These are phyloP conservation scores for Hanseniaspora vineae DNA, from an alignment of 805 yeast genomes.

Conservation along the genomic window DNA sequence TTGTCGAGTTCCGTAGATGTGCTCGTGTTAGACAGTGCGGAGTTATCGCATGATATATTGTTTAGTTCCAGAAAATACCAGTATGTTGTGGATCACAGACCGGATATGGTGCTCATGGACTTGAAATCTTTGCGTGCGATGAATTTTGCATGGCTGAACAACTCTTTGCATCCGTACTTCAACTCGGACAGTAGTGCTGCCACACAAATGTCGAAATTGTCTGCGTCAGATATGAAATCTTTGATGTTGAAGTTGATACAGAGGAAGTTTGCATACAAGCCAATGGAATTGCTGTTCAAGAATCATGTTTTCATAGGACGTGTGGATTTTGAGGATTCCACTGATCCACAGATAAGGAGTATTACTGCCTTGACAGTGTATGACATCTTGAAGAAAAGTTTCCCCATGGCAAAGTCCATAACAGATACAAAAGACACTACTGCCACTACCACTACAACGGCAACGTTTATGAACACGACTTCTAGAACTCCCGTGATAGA, in stretches of 20 bases:
- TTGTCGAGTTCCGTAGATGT: conserved; percentile 48
- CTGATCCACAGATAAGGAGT: background rate
- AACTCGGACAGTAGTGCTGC: background rate
- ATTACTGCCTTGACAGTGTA: background rate
- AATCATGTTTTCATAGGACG: background rate
- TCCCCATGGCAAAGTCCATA: too few species aligned
- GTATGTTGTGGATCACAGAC: conserved; percentile 35
- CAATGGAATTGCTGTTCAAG: background rate
- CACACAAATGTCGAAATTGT: too few species aligned
- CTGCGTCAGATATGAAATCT: too few species aligned
- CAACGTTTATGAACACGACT: background rate
- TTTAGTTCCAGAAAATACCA: conserved; percentile 38
- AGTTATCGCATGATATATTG: conserved; percentile 9
- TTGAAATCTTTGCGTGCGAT: background rate
- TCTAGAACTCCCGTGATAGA: background rate
- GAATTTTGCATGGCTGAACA: background rate
- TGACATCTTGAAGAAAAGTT: background rate
- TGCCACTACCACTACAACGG: background rate
- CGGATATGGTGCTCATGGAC: background rate
- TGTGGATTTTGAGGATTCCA: background rate
- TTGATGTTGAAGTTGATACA: background rate
- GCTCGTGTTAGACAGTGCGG: conserved; percentile 44
- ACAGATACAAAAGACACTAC: background rate
- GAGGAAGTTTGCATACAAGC: background rate
- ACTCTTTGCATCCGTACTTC: background rate